Evolutionary conservation across 2,329 filamentous ascomycete genomes (phyloP).

Genomic region (Botryotinia globosa): DNA sequence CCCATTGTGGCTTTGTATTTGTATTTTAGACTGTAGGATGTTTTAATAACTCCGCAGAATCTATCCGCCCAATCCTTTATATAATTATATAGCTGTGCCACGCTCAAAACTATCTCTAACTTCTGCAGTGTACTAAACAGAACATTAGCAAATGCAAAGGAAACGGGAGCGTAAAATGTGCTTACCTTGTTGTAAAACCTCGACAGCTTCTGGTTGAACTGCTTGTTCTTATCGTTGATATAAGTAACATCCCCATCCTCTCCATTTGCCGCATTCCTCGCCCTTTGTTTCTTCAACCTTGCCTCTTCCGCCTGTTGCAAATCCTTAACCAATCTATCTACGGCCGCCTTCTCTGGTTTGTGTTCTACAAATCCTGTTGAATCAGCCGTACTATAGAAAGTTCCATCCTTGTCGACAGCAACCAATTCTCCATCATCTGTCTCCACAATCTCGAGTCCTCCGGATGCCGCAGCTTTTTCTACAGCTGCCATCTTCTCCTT

Average conservation of each 20-base stretch:
- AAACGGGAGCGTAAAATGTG: conserved; percentile 6
- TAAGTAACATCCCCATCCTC: conserved; percentile 93
- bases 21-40: conserved; percentile 19
- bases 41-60: conserved; percentile 22
- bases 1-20: conserved; percentile 27
- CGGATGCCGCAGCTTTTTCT: conserved; percentile 78
- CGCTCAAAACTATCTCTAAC: conserved; percentile 97
- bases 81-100: conserved; percentile 79
- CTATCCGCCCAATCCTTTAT: conserved; percentile 14
- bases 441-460: conserved; percentile 89
- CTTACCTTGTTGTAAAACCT: conserved; percentile 89
- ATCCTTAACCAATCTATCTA: conserved; percentile 85
- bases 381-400: conserved; percentile 86
- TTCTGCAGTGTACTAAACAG: conserved; percentile 75
- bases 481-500: conserved; percentile 81
- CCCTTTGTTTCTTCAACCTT: conserved; percentile 79
- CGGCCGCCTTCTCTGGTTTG: conserved; percentile 79
- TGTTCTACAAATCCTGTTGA: conserved; percentile 78
- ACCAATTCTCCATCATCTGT: conserved; percentile 93
- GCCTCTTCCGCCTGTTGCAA: conserved; percentile 85
- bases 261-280: conserved; percentile 72
- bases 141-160: conserved; percentile 29
- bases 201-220: conserved; percentile 96
- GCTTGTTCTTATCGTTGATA: conserved; percentile 99
- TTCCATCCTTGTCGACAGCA: conserved; percentile 86